Base-by-base conservation (phyloP, 441 rosid species). In the Erodium moschatum region DNA sequence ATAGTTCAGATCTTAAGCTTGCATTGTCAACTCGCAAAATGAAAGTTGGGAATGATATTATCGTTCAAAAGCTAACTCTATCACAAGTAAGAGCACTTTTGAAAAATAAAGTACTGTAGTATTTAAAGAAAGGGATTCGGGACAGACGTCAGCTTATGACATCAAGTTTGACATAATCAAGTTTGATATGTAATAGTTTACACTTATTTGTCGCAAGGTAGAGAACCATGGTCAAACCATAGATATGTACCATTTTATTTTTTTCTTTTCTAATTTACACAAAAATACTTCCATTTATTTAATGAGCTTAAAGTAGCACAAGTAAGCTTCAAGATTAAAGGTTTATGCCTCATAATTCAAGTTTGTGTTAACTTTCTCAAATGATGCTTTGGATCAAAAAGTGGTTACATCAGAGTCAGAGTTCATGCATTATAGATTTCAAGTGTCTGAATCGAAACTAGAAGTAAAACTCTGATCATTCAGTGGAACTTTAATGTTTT, bases 41-140 rank as follows among this genome's bases (percentile, higher is more conserved):
- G 97, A 89, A 82, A 85, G 97, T 90, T 78, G 96, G 97, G 58
- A 90, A 83, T 70, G 99, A 95, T 73, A 95, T 75, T 67, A 89
- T 95, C 76, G 85, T 89, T 75, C 97, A 95, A 75, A 90, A 89
- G 80, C 83, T 95, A 69, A 90, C 96, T 1, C 77, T 85, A 70
- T 82, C 97, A 13, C 99, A 95, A 96, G 99, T 90, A 73, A 75
- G 81, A 68, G 62, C 63, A 42, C 61, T 54, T 54, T 16, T 54
- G 61, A 54, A 54, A 54, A 54, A 54, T 6, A 21, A 16, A 5
- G 2, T 15, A 16, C 20, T 24, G 27, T 24, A 24, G 2, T 18
- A 15, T 19, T 54, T 54, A 54, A 19, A 54, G 21, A 16, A 16
- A 54, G 61, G 61, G 20, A 54, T 54, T 16, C n/a, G 8, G 61